These are phyloP conservation scores for Ogataea minuta DNA, from an alignment of 805 yeast genomes.

Conservation along the genomic window DNA sequence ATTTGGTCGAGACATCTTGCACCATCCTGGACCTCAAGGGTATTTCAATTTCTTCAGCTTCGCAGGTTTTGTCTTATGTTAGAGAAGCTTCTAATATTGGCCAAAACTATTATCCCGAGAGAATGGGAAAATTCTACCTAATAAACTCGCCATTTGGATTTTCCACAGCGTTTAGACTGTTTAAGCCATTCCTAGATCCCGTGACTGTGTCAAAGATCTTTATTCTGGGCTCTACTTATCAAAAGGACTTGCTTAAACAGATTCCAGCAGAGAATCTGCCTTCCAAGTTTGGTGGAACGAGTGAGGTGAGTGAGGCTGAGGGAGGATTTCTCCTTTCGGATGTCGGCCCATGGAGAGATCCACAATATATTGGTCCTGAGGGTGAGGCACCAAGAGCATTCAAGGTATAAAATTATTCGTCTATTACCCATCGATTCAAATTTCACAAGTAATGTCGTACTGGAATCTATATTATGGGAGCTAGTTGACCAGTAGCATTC, in stretches of 20 bases:
- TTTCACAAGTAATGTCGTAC: not conserved
- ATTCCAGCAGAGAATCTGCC: constrained; percentile 94
- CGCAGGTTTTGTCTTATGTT: constrained; percentile 82
- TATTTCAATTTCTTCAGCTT: constrained; percentile 78
- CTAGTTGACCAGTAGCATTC: no score
- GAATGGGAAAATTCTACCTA: constrained; percentile 96
- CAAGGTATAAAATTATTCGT: constrained; percentile 1
- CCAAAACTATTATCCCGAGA: constrained; percentile 96
- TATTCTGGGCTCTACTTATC: constrained; percentile 77
- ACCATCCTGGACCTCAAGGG: constrained; percentile 95
- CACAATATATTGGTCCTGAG: constrained; percentile 86
- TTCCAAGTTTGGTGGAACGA: constrained; percentile 81
- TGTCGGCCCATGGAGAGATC: constrained; percentile 97
- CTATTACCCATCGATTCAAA: not conserved
- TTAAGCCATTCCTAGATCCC: constrained; percentile 94
- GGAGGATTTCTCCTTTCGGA: constrained; percentile 87
- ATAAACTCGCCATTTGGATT: constrained; percentile 98
- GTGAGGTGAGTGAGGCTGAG: constrained; percentile 60
- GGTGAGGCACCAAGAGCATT: constrained; percentile 82
- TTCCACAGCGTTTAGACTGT: constrained; percentile 85
- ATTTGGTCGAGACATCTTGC: constrained; percentile 90
- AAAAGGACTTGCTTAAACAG: constrained; percentile 82
- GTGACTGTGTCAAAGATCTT: constrained; percentile 94
- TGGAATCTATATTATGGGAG: not conserved
- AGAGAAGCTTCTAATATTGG: constrained; percentile 92